These are phyloP conservation scores for Naumovozyma castellii DNA, from an alignment of 805 yeast genomes.

Conservation along the genomic window DNA sequence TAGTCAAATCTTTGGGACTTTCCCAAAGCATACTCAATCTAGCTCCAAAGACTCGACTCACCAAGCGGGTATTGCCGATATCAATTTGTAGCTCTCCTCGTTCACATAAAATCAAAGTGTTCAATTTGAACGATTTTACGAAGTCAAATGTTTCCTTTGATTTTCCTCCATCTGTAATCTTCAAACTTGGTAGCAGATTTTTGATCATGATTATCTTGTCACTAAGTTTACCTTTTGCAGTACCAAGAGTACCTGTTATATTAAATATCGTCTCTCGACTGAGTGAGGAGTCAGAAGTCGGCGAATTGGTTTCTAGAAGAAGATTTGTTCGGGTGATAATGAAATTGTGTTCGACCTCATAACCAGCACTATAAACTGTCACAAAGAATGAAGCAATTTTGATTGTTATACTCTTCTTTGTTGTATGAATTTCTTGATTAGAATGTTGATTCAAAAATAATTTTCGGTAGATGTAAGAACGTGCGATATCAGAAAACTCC, in stretches of 20 bases:
- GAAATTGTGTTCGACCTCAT: conserved; percentile 20
- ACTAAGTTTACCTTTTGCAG: conserved; percentile 21
- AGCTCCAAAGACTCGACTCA: conserved; percentile 10
- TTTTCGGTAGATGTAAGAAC: conserved; percentile 44
- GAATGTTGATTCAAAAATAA: conserved; percentile 34
- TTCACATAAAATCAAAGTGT: conserved; percentile 13
- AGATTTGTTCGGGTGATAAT: conserved; percentile 15
- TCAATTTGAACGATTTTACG: conserved; percentile 11
- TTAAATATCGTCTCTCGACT: conserved; percentile 14
- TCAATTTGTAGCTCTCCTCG: conserved; percentile 14
- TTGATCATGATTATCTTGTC: conserved; percentile 14
- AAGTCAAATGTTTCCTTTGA: background rate
- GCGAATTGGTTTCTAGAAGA: conserved; percentile 12
- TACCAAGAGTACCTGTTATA: conserved; percentile 16
- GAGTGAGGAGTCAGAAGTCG: conserved; percentile 5
- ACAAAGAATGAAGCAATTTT: conserved; percentile 16
- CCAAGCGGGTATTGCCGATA: conserved; percentile 11
- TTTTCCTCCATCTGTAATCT: conserved; percentile 2
- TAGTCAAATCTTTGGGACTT: conserved; percentile 14
- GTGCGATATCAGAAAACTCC: conserved; percentile 66
- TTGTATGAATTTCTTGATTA: conserved; percentile 3
- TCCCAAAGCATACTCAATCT: conserved; percentile 16
- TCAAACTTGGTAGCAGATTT: conserved; percentile 4
- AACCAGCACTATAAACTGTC: conserved; percentile 19
- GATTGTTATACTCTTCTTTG: conserved; percentile 12